Evolutionary conservation across 208 protist species (phyloP).

Genomic region (Herpetomonas muscarum): DNA sequence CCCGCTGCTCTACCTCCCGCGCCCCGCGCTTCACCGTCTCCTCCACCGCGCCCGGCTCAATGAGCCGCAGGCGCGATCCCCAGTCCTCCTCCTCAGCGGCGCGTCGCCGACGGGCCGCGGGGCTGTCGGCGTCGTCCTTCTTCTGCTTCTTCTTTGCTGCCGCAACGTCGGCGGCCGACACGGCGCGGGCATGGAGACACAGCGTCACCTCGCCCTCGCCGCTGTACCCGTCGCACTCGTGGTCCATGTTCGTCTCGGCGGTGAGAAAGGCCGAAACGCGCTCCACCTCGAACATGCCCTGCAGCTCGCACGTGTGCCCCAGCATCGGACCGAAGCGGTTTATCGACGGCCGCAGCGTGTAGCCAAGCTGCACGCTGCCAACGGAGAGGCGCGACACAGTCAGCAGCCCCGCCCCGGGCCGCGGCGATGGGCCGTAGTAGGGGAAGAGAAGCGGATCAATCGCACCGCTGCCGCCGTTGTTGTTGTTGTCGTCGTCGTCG

Average conservation of each 20-base stretch:
- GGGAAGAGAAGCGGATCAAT: conserved; percentile 22
- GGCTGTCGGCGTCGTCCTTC: too few relatives aligned
- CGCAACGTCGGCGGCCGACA: background rate
- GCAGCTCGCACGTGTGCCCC: conserved; percentile 40
- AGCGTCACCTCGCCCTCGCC: conserved; percentile 56
- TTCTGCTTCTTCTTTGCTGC: background rate
- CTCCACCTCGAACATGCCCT: conserved; percentile 51
- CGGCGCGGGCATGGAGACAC: conserved; percentile 61
- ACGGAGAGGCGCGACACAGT: conserved; percentile 48
- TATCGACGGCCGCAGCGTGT: conserved; percentile 66
- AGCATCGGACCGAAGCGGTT: conserved; percentile 72
- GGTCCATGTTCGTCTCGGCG: conserved; percentile 58
- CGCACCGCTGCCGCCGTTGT: conserved; percentile 3
- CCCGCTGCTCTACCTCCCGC: conserved; percentile 29
- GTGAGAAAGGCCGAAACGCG: conserved; percentile 77
- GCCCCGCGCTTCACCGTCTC: conserved; percentile 54
- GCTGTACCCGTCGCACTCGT: conserved; percentile 89
- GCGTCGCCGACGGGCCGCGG: too few relatives aligned
- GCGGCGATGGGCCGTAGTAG: conserved; percentile 34
- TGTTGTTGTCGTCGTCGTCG: conserved; percentile 1
- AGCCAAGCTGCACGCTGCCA: conserved; percentile 53
- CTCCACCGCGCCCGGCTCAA: conserved; percentile 44
- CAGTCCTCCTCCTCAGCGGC: conserved; percentile 13
- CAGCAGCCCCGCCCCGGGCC: conserved; percentile 35
- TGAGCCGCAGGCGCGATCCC: conserved; percentile 48